Evolutionary conservation across 2,329 filamentous ascomycete genomes (phyloP).

Genomic region (Arachnomyces sp.): DNA sequence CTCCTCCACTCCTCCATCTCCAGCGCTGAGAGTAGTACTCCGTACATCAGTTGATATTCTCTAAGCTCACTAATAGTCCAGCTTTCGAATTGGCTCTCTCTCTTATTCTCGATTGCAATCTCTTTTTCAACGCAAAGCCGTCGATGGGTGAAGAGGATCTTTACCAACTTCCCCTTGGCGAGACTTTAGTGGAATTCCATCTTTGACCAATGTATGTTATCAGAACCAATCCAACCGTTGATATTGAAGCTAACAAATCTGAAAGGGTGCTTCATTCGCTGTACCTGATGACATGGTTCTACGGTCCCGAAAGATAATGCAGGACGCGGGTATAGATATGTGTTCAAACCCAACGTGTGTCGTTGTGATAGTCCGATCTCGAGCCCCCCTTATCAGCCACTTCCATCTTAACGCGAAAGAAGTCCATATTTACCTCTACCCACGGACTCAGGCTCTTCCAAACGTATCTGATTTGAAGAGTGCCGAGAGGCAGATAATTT

Average conservation of each 20-base stretch:
- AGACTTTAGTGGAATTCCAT: conserved; percentile 17
- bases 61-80: background rate
- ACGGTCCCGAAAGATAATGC: background rate
- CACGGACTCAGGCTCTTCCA: conserved; percentile 8
- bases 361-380: conserved; percentile 3
- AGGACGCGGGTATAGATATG: conserved; percentile 1
- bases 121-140: conserved; percentile 1
- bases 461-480: conserved; percentile 7
- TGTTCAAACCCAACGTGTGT: conserved; percentile 5
- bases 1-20: no score
- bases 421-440: conserved; percentile 6
- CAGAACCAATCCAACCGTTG: background rate
- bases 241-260: conserved; percentile 1
- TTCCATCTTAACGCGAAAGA: conserved; percentile 8
- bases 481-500: conserved; percentile 5
- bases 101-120: conserved; percentile 3
- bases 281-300: conserved; percentile 8
- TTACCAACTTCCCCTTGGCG: conserved; percentile 1
- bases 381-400: conserved; percentile 7
- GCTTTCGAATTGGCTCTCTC: conserved; percentile 1
- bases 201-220: conserved; percentile 7
- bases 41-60: no score
- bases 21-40: no score
- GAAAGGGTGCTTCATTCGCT: conserved; percentile 8
- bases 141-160: conserved; percentile 3